Conservation (phyloP, 1,284 basidiomycete genomes). For the Mixia osmundae region DNA sequence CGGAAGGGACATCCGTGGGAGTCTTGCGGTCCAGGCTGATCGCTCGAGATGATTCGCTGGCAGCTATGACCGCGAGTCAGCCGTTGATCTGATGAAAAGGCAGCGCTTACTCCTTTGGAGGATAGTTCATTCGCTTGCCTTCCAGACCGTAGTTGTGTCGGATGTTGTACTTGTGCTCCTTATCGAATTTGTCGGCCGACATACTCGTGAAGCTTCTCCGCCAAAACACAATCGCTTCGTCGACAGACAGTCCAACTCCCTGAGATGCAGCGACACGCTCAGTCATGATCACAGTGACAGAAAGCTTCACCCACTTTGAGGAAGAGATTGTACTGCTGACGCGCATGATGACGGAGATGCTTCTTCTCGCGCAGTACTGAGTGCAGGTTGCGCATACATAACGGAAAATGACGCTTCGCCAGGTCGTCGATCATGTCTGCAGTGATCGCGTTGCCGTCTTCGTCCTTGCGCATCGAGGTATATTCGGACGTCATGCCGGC, state of each 20-base stretch:
- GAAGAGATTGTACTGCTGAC: slow-evolving; percentile 82
- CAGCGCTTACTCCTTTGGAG: slow-evolving; percentile 50
- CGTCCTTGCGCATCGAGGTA: slow-evolving; percentile 29
- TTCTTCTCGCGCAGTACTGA: slow-evolving; percentile 48
- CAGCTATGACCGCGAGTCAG: slow-evolving; percentile 34
- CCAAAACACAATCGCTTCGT: slow-evolving; percentile 91
- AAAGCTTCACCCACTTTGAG: slow-evolving; percentile 42
- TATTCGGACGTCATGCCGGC: slow-evolving; percentile 73
- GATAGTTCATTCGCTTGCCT: slow-evolving; percentile 80
- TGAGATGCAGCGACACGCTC: slow-evolving; percentile 20
- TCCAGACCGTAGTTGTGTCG: slow-evolving; percentile 87
- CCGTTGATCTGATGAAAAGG: background rate
- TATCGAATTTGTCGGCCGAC: slow-evolving; percentile 91
- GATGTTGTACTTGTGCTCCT: slow-evolving; percentile 94
- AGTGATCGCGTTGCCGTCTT: slow-evolving; percentile 37
- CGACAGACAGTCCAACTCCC: slow-evolving; percentile 79
- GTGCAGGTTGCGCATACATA: slow-evolving; percentile 87
- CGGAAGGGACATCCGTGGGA: slow-evolving; percentile 87
- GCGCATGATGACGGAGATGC: slow-evolving; percentile 79
- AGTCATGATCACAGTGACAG: slow-evolving; percentile 2
- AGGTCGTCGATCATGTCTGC: slow-evolving; percentile 87
- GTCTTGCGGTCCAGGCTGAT: slow-evolving; percentile 48
- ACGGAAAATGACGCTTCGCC: slow-evolving; percentile 68
- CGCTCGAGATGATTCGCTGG: slow-evolving; percentile 58
- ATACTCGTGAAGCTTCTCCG: slow-evolving; percentile 51